Percentiles rank a stretch among this genome's conserved stretches.
phyloP scores from a whole-genome alignment of 2,329 filamentous ascomycete genomes.

The Nannizzia gypsea region DNA sequence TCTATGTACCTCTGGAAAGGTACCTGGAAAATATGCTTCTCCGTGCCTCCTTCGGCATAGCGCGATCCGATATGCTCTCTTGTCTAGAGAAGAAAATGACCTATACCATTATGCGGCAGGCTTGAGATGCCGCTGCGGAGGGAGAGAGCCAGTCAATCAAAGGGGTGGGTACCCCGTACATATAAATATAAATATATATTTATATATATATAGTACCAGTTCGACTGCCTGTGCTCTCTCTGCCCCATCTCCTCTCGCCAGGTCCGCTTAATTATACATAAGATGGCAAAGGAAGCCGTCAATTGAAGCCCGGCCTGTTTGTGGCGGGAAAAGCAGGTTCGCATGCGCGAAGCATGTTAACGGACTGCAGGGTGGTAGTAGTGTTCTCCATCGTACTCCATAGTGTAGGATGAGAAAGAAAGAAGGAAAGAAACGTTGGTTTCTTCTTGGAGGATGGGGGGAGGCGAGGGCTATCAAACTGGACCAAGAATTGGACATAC shows the following conservation, averaged over 20 bases:
- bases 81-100: not conserved
- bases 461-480: not conserved
- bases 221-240: not conserved
- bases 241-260: too few species aligned
- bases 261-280: too few species aligned
- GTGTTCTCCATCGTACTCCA: too few species aligned
- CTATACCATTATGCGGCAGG: not conserved
- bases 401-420: not conserved
- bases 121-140: not conserved
- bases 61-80: not conserved
- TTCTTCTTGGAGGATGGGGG: not conserved
- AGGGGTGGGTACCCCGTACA: not conserved
- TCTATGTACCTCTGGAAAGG: not conserved
- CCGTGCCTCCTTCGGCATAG: not conserved
- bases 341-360: not conserved
- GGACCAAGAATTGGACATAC: not conserved
- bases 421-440: not conserved
- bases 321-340: not conserved
- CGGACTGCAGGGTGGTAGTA: not conserved
- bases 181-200: not conserved
- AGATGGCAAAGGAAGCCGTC: not conserved
- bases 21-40: not conserved
- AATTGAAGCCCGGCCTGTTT: not conserved
- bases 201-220: not conserved
- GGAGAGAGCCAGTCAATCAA: not conserved